Base-by-base conservation (phyloP, 495 filamentous ascomycete genomes). In the Penicillium robsamsonii region DNA sequence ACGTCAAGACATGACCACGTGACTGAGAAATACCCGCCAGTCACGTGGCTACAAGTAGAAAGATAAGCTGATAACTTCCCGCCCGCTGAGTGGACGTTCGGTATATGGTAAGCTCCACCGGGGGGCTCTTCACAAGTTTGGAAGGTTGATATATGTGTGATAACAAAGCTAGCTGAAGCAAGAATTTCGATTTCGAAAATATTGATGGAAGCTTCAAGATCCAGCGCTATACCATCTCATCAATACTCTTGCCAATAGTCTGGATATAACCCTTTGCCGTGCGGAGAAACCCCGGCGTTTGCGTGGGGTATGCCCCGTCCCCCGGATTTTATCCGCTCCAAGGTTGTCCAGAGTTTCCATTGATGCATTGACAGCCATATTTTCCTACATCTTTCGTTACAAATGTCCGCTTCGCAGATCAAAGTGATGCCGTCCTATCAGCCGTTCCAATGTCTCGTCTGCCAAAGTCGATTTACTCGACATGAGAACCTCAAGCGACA, bases 401-500 rank as follows among this genome's bases (percentile, higher is more conserved):
- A 38, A 37, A 63, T 66, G 64, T 57, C 58, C 3, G 55, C 56
- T 27, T 41, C 64, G 6, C 56, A 55, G n/a, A 20, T 37, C 5
- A 60, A 29, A 43, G 38, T 29, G n/a, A 51, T 42, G 13, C 44
- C 60, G 3, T 33, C 57, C 1, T 66, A 58, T 35, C 71, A 69
- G 45, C 71, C 71, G 24, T 74, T 72, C 42, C 69, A 74, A 51
- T 74, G 71, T 55, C 35, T 60, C 7, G 44, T 68, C 40, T 74
- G 71, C 49, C 61, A 60, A 42, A 67, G 62, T 31, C 71, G 71
- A 11, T 74, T 74, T 48, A 74, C 69, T 29, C 61, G 71, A 43
- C 67, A 72, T 53, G 71, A 74, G 52, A 74, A 74, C 51, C 69
- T 74, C 60, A 74, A 74, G 52, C 67, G 71, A 45, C 71, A 74